Base-by-base conservation (phyloP, 176 grass and related monocot species). In the Chrysopogon serrulatus region DNA sequence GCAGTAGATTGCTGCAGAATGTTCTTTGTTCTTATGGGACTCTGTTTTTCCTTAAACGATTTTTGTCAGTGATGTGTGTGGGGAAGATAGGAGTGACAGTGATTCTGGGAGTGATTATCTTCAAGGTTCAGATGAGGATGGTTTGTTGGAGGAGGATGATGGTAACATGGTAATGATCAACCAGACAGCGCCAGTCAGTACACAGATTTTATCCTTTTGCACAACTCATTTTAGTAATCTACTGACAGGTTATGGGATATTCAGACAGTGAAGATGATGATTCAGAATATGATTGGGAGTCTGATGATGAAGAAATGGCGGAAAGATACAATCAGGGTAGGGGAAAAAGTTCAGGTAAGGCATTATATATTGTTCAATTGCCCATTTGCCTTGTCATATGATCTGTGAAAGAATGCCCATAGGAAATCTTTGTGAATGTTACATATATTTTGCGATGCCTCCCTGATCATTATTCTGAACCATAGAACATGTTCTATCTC, bases 331-430 rank as follows among this genome's bases (percentile, higher is more conserved):
- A 79, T 53, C 87, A 80, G 82, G 35, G 5, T 66, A 80, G 56
- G 48, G 80, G 75, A 13, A 94, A 96, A 88, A 96, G 89, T 81
- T 85, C 85, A 84, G 91, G 96, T 94, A 89, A 87, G 57, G 0
- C 61, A 78, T 28, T 82, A 64, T 26, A 34, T 79, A 21, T 37
- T 75, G 5, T 62, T 70, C 30, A 33, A 77, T 70, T 70, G 26
- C 60, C 60, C 27, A 15, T 63, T 31, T 63, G 33, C 15, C 49
- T 19, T 72, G 33, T 79, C 8, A 88, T 64, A 53, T 83, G 53
- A 85, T 36, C 37, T n/a, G 15, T 69, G 7, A 40, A 54, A 76
- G 21, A 19, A 16, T 74, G 40, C 13, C 18, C 1, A 4, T 10
- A 18, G 30, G 56, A 36, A 48, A 57, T 69, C 12, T 66, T 3